Base-by-base conservation (phyloP, 306 rosid species). In the Biancaea sappan region DNA sequence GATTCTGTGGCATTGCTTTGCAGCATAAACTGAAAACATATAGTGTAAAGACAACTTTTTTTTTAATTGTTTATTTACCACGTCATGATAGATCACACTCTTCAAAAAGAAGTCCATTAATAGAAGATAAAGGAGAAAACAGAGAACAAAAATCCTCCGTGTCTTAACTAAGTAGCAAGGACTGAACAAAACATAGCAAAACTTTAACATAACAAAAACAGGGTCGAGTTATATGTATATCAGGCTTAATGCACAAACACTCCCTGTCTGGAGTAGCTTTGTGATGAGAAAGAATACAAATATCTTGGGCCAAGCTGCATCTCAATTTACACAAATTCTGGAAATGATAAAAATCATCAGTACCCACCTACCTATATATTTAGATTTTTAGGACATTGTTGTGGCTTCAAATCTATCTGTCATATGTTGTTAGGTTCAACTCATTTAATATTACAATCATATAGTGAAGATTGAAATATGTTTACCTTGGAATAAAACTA, bases 381-480 rank as follows among this genome's bases (percentile, higher is more conserved):
- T 52, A 52, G 5, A 52, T 75, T 63, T 37, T n/a, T 31, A 6
- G 32, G 65, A 16, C 44, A 26, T 0, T 1, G 40, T 38, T 66
- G 58, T 14, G 8, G 53, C 26, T 46, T 69, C 71, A 34, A 22
- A 60, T 22, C 69, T 56, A 51, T 71, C 71, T 52, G 72, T 64
- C 44, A 65, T 26, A 56, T 54, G 13, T 47, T 38, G 38, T 11
- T 56, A 22, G 43, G 52, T 64, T 72, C 53, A 54, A 65, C 29
- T 46, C 74, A 41, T 53, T 53, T 44, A 24, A 54, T 65, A 25
- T 77, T 77, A 26, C 71, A 29, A 34, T 38, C 58, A 69, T 14
- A 18, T 35, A 46, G 44, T 7, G 32, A 66, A 65, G 38, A 54
- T 56, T 24, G 31, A 34, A 66, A 43, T 29, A n/a, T 13, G 25